phyloP scores from a whole-genome alignment of 495 filamentous ascomycete genomes.

The Hyaloscypha variabilis region DNA sequence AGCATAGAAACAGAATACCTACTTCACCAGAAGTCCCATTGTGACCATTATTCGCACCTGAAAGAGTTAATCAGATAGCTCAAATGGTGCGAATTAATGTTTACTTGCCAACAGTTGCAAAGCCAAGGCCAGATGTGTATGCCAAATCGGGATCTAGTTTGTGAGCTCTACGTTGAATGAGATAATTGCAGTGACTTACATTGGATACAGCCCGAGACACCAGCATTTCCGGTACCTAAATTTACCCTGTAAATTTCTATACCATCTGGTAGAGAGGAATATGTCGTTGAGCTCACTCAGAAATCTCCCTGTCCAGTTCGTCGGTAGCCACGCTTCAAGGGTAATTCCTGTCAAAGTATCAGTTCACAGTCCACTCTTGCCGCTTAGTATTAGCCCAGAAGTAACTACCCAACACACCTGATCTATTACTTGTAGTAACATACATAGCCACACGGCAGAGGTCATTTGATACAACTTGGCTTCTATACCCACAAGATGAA shows the following conservation, averaged over 20 bases:
- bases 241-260: too few species aligned
- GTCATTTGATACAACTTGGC: slow-evolving; percentile 47
- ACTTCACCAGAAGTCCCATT: slow-evolving; percentile 43
- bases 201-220: slow-evolving; percentile 26
- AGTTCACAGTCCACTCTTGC: too few species aligned
- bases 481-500: slow-evolving; percentile 40
- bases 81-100: background rate
- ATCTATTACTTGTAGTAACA: slow-evolving; percentile 50
- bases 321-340: slow-evolving; percentile 63
- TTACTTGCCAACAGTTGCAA: slow-evolving; percentile 53
- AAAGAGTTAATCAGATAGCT: background rate
- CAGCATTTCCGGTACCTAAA: slow-evolving; percentile 29
- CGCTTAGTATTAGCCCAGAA: too few species aligned
- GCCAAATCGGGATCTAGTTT: slow-evolving; percentile 24
- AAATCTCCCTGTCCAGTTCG: slow-evolving; percentile 28
- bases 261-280: too few species aligned
- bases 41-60: slow-evolving; percentile 56
- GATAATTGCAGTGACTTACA: too few species aligned
- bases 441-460: slow-evolving; percentile 60
- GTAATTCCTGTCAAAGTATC: slow-evolving; percentile 49
- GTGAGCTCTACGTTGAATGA: too few species aligned
- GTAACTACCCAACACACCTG: too few species aligned
- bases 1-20: background rate
- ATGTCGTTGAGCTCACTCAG: too few species aligned
- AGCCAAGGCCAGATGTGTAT: slow-evolving; percentile 45